Percentiles rank a stretch among this genome's conserved stretches.
phyloP scores from a whole-genome alignment of 805 yeast species.

The Kazachstania kunashirensis region DNA sequence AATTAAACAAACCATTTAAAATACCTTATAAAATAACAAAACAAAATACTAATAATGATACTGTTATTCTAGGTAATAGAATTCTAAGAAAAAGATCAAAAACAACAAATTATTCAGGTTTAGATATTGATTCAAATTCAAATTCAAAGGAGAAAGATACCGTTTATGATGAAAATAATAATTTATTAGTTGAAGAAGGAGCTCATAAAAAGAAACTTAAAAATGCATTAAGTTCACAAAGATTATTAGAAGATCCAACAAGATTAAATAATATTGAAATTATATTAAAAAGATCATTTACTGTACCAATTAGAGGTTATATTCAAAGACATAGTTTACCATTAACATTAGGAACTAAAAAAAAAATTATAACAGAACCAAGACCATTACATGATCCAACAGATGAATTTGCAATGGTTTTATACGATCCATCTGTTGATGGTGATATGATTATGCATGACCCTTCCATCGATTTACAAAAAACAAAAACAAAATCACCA shows the following conservation, averaged over 20 bases:
- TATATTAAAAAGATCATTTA: slow-evolving; percentile 41
- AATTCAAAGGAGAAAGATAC: slow-evolving; percentile 17
- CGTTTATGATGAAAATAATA: slow-evolving; percentile 23
- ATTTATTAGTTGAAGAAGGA: slow-evolving; percentile 15
- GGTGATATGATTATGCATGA: slow-evolving; percentile 28
- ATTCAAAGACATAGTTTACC: slow-evolving; percentile 41
- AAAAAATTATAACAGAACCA: slow-evolving; percentile 64
- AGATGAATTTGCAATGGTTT: slow-evolving; percentile 85
- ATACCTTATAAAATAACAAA: slow-evolving; percentile 39
- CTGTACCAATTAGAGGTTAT: slow-evolving; percentile 47
- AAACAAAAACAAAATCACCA: slow-evolving; percentile 12
- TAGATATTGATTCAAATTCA: slow-evolving; percentile 20
- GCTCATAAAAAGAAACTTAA: slow-evolving; percentile 28
- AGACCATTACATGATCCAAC: slow-evolving; percentile 91
- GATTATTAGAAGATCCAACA: slow-evolving; percentile 35
- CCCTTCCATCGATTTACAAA: slow-evolving; percentile 13
- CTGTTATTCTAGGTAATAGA: slow-evolving; percentile 6
- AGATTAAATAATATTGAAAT: slow-evolving; percentile 31
- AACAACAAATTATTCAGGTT: slow-evolving; percentile 34
- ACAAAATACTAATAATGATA: background rate
- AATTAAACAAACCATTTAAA: slow-evolving; percentile 57
- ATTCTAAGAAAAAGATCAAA: slow-evolving; percentile 23
- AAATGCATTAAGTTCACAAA: slow-evolving; percentile 55
- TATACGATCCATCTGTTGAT: slow-evolving; percentile 93
- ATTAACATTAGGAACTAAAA: slow-evolving; percentile 76